Evolutionary conservation across 192 early-diverging fungal species (phyloP).

Genomic region (Tieghemiomyces parasiticus): DNA sequence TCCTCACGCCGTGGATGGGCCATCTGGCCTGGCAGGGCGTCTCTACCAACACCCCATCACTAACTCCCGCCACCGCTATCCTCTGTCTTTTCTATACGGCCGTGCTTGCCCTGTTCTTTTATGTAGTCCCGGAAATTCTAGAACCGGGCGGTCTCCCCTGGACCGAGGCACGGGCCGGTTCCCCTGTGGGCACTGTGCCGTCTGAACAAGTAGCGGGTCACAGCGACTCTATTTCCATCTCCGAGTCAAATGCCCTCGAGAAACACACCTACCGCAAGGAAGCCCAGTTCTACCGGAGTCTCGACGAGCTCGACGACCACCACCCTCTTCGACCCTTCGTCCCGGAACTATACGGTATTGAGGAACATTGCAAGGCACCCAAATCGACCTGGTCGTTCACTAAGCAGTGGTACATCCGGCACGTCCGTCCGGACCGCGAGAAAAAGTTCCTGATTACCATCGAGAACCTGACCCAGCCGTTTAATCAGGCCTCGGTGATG

Average conservation of each 20-base stretch:
- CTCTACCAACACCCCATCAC: too few species aligned
- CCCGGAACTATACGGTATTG: neutral
- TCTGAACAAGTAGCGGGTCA: neutral
- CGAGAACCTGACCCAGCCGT: constrained; percentile 56
- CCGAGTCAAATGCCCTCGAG: neutral
- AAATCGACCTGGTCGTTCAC: neutral
- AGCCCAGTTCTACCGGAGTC: neutral
- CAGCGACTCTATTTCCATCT: neutral
- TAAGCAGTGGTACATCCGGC: neutral
- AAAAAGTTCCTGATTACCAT: constrained; percentile 16
- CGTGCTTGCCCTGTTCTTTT: too few species aligned
- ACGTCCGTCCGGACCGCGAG: neutral
- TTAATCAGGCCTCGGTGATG: constrained; percentile 55
- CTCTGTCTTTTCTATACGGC: too few species aligned
- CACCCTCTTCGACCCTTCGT: neutral
- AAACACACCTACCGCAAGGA: neutral
- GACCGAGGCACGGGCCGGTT: too few species aligned
- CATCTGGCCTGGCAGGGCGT: too few species aligned
- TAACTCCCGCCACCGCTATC: too few species aligned
- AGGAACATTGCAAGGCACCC: neutral
- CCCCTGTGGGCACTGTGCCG: too few species aligned
- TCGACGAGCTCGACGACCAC: neutral
- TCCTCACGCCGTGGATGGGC: too few species aligned
- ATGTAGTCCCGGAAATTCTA: too few species aligned
- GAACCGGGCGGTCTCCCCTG: too few species aligned